Conservation (phyloP, 805 yeast genomes). For the Myxozyma neotropica region DNA sequence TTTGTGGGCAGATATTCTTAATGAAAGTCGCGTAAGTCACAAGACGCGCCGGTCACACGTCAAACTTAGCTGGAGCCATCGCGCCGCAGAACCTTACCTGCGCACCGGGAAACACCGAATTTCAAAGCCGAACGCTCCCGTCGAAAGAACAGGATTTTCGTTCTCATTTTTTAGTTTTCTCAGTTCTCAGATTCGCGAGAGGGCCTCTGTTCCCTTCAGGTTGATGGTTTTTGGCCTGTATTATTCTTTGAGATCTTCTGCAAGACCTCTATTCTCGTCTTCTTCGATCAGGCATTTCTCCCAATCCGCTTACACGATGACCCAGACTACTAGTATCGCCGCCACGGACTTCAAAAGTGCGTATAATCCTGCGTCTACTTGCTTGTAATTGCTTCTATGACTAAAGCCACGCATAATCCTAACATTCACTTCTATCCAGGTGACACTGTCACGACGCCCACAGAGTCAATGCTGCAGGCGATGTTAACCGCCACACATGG, state of each 20-base stretch:
- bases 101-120: too few relatives aligned
- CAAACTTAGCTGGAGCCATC: too few relatives aligned
- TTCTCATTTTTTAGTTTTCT: not conserved
- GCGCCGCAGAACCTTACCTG: too few relatives aligned
- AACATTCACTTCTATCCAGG: constrained; percentile 9
- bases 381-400: too few relatives aligned
- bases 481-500: constrained; percentile 64
- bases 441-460: constrained; percentile 91
- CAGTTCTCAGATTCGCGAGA: too few relatives aligned
- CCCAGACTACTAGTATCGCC: constrained; percentile 24
- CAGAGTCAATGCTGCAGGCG: constrained; percentile 68
- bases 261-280: not conserved
- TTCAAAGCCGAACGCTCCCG: too few relatives aligned
- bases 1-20: too few relatives aligned
- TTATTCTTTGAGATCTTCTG: not conserved
- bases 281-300: not conserved
- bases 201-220: too few relatives aligned
- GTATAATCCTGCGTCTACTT: too few relatives aligned
- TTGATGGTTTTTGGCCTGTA: not conserved
- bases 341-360: constrained; percentile 30
- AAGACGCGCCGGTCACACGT: too few relatives aligned
- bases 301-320: constrained; percentile 13
- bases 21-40: too few relatives aligned
- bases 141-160: not conserved
- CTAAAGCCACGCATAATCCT: too few relatives aligned